Conservation (phyloP, 106 monocot genomes). For the Posidonia australis region DNA sequence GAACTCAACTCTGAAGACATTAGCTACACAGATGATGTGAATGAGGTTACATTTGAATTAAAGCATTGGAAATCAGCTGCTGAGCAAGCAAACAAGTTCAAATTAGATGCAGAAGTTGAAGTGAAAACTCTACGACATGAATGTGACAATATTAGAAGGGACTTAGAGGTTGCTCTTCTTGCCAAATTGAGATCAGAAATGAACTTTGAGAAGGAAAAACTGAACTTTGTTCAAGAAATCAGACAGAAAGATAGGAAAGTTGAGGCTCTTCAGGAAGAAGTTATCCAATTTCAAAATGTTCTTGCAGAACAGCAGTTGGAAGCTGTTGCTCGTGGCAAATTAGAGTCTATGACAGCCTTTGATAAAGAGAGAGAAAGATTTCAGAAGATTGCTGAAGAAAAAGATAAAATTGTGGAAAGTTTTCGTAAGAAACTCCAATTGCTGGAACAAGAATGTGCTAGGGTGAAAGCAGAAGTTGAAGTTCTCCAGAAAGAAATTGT, state of each 20-base stretch:
- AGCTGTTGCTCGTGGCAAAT: constrained; percentile 11
- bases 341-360: constrained; percentile 12
- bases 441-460: constrained; percentile 23
- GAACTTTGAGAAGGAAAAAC: constrained; percentile 18
- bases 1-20: constrained; percentile 8
- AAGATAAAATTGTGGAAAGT: constrained; percentile 22
- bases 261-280: constrained; percentile 23
- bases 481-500: constrained; percentile 21
- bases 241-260: constrained; percentile 10
- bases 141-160: constrained; percentile 13
- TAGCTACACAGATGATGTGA: neutral
- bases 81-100: constrained; percentile 29
- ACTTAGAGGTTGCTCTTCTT: constrained; percentile 29
- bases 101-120: constrained; percentile 26
- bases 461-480: constrained; percentile 9
- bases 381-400: constrained; percentile 25
- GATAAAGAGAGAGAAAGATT: constrained; percentile 24
- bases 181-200: constrained; percentile 29
- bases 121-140: constrained; percentile 21
- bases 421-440: constrained; percentile 19
- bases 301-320: constrained; percentile 5
- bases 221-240: constrained; percentile 11
- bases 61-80: constrained; percentile 17
- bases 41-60: constrained; percentile 29
- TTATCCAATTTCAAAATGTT: constrained; percentile 1